Evolutionary conservation across 148 eudicot genomes (phyloP).

Genomic region (Vaccinium darrowii): DNA sequence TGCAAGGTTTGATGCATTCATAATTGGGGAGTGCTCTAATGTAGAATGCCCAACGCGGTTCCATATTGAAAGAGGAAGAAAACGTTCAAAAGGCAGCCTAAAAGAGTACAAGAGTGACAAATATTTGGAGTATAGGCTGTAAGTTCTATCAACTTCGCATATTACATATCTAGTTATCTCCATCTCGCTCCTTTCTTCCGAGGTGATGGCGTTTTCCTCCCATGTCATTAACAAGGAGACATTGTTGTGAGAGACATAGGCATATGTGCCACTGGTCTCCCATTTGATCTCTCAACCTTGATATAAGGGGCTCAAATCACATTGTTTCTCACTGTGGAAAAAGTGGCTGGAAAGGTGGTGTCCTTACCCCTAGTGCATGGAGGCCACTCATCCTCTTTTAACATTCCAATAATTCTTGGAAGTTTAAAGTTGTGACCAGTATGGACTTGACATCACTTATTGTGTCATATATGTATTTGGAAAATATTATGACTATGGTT

Average conservation of each 20-base stretch:
- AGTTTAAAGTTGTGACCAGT: background rate
- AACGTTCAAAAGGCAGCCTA: constrained; percentile 65
- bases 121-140: constrained; percentile 82
- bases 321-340: background rate
- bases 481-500: background rate
- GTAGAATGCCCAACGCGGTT: constrained; percentile 87
- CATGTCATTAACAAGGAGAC: background rate
- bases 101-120: constrained; percentile 77
- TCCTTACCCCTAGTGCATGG: background rate
- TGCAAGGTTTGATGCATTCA: constrained; percentile 79
- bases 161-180: background rate
- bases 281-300: constrained; percentile 3
- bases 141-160: constrained; percentile 34
- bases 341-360: background rate
- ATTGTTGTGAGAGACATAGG: background rate
- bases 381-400: background rate
- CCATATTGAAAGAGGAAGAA: constrained; percentile 94
- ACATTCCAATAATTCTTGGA: background rate
- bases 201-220: background rate
- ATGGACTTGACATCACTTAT: background rate
- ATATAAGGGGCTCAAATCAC: background rate
- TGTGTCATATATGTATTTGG: background rate
- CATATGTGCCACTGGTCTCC: background rate
- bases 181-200: background rate
- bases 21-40: constrained; percentile 79